Evolutionary conservation across 306 rosid genomes (phyloP).

Genomic region (Abrus precatorius): DNA sequence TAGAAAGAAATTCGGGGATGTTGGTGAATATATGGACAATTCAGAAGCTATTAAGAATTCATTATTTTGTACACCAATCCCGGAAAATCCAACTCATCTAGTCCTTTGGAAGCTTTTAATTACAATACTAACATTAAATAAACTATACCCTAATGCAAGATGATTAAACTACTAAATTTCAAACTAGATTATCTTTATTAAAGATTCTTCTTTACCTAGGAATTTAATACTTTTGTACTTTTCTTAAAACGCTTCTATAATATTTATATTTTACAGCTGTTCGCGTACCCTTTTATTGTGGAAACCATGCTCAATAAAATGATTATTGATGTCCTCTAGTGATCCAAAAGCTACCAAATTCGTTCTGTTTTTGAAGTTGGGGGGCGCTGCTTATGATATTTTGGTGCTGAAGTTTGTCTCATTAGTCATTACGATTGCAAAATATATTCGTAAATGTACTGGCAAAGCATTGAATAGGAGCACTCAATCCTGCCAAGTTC

Average conservation of each 20-base stretch:
- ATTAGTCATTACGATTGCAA: constrained; percentile 24
- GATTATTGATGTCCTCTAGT: constrained; percentile 28
- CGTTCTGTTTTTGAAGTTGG: constrained; percentile 5
- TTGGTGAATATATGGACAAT: constrained; percentile 34
- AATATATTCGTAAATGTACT: constrained; percentile 29
- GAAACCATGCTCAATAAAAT: constrained; percentile 21
- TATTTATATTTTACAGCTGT: constrained; percentile 40
- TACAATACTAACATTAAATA: constrained; percentile 31
- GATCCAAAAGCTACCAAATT: constrained; percentile 30
- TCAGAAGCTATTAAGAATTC: constrained; percentile 38
- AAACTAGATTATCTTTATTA: constrained; percentile 1
- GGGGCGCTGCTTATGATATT: constrained; percentile 1
- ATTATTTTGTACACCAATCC: constrained; percentile 41
- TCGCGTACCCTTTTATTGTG: constrained; percentile 14
- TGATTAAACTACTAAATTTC: background rate
- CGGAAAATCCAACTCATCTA: constrained; percentile 26
- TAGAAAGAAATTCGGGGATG: constrained; percentile 18
- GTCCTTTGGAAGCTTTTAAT: background rate
- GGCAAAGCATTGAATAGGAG: constrained; percentile 34
- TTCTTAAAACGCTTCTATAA: constrained; percentile 11
- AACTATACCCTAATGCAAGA: background rate
- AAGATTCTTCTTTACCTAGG: constrained; percentile 20
- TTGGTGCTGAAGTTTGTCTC: constrained; percentile 5
- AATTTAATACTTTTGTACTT: background rate
- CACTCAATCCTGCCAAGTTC: background rate